Evolutionary conservation across 1,284 basidiomycete species (phyloP).

Genomic region (Vanrija humicola): DNA sequence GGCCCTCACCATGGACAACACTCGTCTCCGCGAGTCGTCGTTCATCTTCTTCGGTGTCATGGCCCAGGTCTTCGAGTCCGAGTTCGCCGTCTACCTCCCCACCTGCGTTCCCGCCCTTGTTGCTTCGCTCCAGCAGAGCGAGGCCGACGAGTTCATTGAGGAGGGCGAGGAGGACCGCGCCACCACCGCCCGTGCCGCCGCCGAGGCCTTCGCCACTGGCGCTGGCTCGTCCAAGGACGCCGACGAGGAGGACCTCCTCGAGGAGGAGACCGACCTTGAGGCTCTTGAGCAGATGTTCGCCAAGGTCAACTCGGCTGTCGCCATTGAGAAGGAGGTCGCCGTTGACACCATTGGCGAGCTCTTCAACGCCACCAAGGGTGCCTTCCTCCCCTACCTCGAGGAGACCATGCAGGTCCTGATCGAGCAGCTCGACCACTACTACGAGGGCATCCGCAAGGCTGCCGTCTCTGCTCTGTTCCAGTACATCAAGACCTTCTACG

Average conservation of each 20-base stretch:
- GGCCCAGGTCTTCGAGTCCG: conserved; percentile 91
- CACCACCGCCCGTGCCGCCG: conserved; percentile 32
- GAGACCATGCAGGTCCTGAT: conserved; percentile 74
- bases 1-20: conserved; percentile 77
- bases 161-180: conserved; percentile 51
- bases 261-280: conserved; percentile 74
- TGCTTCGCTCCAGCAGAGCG: conserved; percentile 72
- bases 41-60: conserved; percentile 99
- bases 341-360: conserved; percentile 93
- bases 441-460: conserved; percentile 96
- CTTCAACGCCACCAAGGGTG: conserved; percentile 73
- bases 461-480: conserved; percentile 85
- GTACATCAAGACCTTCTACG: conserved; percentile 88
- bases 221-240: conserved; percentile 56
- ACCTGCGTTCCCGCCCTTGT: conserved; percentile 84
- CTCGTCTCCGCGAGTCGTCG: conserved; percentile 88
- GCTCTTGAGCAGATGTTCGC: conserved; percentile 66
- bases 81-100: conserved; percentile 84
- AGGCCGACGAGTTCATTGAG: conserved; percentile 63
- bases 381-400: conserved; percentile 80
- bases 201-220: conserved; percentile 61
- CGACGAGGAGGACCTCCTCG: conserved; percentile 57
- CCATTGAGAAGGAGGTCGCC: conserved; percentile 99
- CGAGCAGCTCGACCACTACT: conserved; percentile 84
- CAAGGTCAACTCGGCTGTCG: conserved; percentile 87